These are phyloP conservation scores for Penicillium sp. DNA, from an alignment of 2,329 filamentous ascomycete genomes.

Conservation along the genomic window DNA sequence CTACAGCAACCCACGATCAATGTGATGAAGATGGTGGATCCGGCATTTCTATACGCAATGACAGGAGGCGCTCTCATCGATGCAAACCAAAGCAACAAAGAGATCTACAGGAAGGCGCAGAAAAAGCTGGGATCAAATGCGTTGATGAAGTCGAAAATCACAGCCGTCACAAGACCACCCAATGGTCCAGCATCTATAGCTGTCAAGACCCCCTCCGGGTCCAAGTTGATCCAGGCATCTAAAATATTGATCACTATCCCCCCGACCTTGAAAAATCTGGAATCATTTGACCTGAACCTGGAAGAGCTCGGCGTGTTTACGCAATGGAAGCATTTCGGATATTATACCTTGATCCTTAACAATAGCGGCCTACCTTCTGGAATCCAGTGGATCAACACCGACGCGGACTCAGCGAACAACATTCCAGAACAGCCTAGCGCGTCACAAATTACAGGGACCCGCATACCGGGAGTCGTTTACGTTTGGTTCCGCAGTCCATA, in stretches of 20 bases:
- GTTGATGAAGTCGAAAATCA: not conserved
- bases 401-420: not conserved
- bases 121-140: not conserved
- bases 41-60: not conserved
- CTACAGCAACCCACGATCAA: not conserved
- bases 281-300: constrained; percentile 35
- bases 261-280: constrained; percentile 37
- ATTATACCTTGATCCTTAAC: constrained; percentile 36
- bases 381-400: not conserved
- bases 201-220: constrained; percentile 33
- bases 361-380: not conserved
- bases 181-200: constrained; percentile 1
- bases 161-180: not conserved
- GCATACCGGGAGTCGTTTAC: not conserved
- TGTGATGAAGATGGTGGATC: not conserved
- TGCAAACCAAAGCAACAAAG: not conserved
- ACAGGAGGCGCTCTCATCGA: not conserved
- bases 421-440: constrained; percentile 1
- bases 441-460: not conserved
- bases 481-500: not conserved
- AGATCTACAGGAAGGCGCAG: constrained; percentile 1
- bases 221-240: constrained; percentile 37
- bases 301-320: constrained; percentile 39
- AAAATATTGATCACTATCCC: constrained; percentile 47
- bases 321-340: constrained; percentile 35